A percentile compares a stretch with the other conserved stretches of the same genome.
These are phyloP conservation scores for Alloteropsis angusta DNA, from an alignment of 202 grass and related monocot species.

Conservation along the genomic window DNA sequence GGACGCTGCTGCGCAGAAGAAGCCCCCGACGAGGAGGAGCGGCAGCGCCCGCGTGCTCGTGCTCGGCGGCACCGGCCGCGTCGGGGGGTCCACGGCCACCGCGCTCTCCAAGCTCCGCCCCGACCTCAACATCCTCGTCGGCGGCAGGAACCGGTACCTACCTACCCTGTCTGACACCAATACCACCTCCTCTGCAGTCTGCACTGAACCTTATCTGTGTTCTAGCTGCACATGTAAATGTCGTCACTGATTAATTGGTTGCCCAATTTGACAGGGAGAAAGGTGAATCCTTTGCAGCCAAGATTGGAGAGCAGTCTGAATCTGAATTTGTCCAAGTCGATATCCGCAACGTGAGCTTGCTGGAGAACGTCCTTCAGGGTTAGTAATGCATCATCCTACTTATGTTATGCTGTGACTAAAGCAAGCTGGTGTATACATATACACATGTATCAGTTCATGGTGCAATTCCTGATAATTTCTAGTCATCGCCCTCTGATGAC, in stretches of 20 bases:
- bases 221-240: too few relatives aligned
- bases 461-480: too few relatives aligned
- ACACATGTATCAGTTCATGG: too few relatives aligned
- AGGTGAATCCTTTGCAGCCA: constrained; percentile 56
- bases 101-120: constrained; percentile 77
- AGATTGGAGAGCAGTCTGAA: constrained; percentile 46
- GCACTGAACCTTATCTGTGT: too few relatives aligned
- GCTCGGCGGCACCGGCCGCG: constrained; percentile 74
- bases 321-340: constrained; percentile 67
- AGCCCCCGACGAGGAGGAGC: neutral
- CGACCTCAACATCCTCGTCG: constrained; percentile 47
- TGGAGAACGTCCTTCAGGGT: constrained; percentile 67
- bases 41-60: constrained; percentile 62
- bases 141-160: constrained; percentile 46
- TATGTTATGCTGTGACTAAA: too few relatives aligned
- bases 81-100: constrained; percentile 77
- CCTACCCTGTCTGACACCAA: too few relatives aligned
- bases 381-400: neutral
- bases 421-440: too few relatives aligned
- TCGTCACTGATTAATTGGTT: too few relatives aligned
- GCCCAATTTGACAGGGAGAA: constrained; percentile 47
- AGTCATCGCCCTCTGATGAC: too few relatives aligned
- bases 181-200: too few relatives aligned
- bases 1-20: neutral
- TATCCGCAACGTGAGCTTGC: constrained; percentile 35